phyloP scores from a whole-genome alignment of 352 stramenopile genomes.

The Pythium plurisporium region DNA sequence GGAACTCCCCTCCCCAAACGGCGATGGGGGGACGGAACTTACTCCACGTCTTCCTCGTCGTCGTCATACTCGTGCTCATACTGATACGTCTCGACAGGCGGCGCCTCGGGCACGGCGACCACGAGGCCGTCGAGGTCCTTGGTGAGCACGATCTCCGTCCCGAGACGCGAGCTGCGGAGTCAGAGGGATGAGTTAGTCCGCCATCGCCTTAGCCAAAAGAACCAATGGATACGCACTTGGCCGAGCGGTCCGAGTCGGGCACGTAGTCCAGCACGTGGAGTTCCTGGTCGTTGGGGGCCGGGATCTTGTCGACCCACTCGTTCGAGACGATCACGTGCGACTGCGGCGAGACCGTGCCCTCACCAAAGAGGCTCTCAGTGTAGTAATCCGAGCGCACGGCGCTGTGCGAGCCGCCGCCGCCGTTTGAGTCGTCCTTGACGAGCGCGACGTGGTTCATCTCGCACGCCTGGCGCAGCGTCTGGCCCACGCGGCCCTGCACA shows the following conservation, averaged over 20 bases:
- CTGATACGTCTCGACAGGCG: conserved; percentile 77
- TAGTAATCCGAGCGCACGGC: conserved; percentile 71
- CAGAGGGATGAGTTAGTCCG: conserved; percentile 4
- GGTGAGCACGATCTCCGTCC: conserved; percentile 82
- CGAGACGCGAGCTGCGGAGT: conserved; percentile 63
- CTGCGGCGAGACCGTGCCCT: conserved; percentile 73
- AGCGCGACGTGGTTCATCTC: conserved; percentile 69
- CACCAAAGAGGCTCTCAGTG: conserved; percentile 86
- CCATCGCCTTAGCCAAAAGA: neutral
- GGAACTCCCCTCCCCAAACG: no score
- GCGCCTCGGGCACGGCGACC: conserved; percentile 79
- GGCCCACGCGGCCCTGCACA: conserved; percentile 70
- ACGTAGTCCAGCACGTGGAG: conserved; percentile 80
- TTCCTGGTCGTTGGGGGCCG: conserved; percentile 62
- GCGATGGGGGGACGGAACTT: neutral
- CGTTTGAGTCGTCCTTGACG: conserved; percentile 85
- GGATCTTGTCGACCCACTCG: conserved; percentile 83
- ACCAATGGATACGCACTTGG: conserved; percentile 42
- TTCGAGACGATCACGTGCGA: conserved; percentile 87
- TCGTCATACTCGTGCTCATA: conserved; percentile 88
- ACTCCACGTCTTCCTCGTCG: conserved; percentile 54
- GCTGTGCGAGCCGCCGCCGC: conserved; percentile 66
- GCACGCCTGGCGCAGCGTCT: conserved; percentile 81
- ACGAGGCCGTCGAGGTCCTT: conserved; percentile 87
- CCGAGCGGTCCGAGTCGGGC: conserved; percentile 69